Evolutionary conservation across 768 basidiomycete genomes (phyloP).

Genomic region (Hypsizygus marmoreus): DNA sequence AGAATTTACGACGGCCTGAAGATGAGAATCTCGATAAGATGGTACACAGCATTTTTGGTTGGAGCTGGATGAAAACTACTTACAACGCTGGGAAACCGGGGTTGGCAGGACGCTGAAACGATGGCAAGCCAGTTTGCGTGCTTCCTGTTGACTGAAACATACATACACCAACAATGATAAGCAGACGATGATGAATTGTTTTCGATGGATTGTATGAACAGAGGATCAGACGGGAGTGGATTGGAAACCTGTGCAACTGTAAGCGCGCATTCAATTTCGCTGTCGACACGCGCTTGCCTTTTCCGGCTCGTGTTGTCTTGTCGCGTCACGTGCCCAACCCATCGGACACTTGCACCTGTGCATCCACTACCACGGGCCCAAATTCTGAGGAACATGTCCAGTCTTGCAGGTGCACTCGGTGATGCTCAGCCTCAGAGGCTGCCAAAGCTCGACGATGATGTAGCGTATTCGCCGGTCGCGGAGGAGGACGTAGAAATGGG

Average conservation of each 20-base stretch:
- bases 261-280: background rate
- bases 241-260: constrained; percentile 10
- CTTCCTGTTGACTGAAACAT: constrained; percentile 3
- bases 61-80: constrained; percentile 5
- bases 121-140: constrained; percentile 6
- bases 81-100: constrained; percentile 1
- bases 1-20: constrained; percentile 5
- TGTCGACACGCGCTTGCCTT: constrained; percentile 5
- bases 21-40: constrained; percentile 11
- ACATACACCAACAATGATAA: constrained; percentile 15
- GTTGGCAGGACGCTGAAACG: constrained; percentile 23
- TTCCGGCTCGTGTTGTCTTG: constrained; percentile 2
- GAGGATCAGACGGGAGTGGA: constrained; percentile 5
- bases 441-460: constrained; percentile 12
- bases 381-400: constrained; percentile 47
- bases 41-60: constrained; percentile 16
- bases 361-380: background rate
- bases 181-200: constrained; percentile 10
- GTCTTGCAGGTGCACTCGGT: constrained; percentile 59
- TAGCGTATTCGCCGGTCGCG: constrained; percentile 4
- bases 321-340: constrained; percentile 4
- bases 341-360: background rate
- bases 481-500: constrained; percentile 47
- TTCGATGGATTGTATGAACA: constrained; percentile 6
- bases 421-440: constrained; percentile 22